Percentiles rank a stretch among this genome's conserved stretches.
Conservation (phyloP, 164 flowering plant genomes). For the Cinnamomum chago region DNA sequence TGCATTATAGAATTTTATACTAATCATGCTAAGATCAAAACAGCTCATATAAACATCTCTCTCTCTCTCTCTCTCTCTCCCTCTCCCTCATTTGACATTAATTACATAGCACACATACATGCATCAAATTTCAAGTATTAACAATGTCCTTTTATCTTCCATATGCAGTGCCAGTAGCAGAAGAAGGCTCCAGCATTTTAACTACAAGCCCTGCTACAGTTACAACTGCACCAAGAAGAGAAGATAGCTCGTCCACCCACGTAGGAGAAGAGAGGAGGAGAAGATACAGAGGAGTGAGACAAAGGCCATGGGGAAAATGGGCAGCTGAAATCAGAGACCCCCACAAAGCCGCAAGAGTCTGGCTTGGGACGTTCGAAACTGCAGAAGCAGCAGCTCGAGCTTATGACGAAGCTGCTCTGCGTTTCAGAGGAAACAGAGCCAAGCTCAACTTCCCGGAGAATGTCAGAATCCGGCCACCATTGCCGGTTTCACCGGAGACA, state of each 20-base stretch:
- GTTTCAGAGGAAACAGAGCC: slow-evolving; percentile 71
- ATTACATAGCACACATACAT: neutral
- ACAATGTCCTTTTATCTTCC: neutral
- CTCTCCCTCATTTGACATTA: neutral
- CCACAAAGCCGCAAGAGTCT: slow-evolving; percentile 70
- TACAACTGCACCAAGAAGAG: neutral
- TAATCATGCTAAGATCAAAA: neutral
- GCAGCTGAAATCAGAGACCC: slow-evolving; percentile 85
- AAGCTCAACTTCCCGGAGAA: slow-evolving; percentile 75
- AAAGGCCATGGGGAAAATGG: slow-evolving; percentile 85
- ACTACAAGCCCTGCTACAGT: neutral
- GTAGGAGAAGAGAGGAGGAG: slow-evolving; percentile 40
- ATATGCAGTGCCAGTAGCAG: neutral
- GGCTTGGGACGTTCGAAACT: slow-evolving; percentile 78
- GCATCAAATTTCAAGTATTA: neutral
- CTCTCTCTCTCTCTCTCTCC: no score
- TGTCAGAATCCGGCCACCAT: slow-evolving; percentile 30
- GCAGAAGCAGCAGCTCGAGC: slow-evolving; percentile 81
- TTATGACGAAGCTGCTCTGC: slow-evolving; percentile 72
- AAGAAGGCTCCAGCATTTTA: slow-evolving; percentile 4
- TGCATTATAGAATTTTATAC: no score
- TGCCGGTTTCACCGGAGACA: slow-evolving; percentile 11
- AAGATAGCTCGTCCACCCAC: slow-evolving; percentile 8
- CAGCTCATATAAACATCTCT: neutral
- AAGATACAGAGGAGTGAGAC: slow-evolving; percentile 68